Conservation (phyloP, 257 asterid species). For the Hygrophila difformis region DNA sequence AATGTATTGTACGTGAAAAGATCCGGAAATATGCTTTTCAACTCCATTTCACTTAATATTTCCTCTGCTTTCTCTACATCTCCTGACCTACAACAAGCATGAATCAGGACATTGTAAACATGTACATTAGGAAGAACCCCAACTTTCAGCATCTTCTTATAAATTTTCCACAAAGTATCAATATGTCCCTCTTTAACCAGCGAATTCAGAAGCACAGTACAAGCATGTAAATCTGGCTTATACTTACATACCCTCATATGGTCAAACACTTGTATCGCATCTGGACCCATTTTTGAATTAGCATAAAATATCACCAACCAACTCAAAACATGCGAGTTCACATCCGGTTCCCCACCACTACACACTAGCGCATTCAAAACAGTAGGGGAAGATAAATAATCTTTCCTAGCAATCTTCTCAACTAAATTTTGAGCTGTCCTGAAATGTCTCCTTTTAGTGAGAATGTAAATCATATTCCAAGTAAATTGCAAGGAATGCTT, state of each 20-base stretch:
- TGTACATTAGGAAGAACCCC: constrained; percentile 70
- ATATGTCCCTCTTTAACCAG: constrained; percentile 67
- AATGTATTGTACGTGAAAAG: constrained; percentile 69
- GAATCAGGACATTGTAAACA: constrained; percentile 73
- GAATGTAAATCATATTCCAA: constrained; percentile 78
- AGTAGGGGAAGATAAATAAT: constrained; percentile 69
- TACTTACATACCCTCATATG: constrained; percentile 65
- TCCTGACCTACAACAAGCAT: constrained; percentile 71
- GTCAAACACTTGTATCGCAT: constrained; percentile 79
- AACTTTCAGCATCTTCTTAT: constrained; percentile 56
- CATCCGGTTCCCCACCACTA: constrained; percentile 33
- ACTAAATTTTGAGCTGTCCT: constrained; percentile 61
- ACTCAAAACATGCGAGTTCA: constrained; percentile 77
- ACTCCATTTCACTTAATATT: constrained; percentile 67
- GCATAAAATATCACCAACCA: constrained; percentile 87
- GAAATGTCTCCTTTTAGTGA: constrained; percentile 57
- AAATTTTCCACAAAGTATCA: constrained; percentile 59
- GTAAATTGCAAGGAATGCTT: constrained; percentile 63
- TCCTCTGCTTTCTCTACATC: constrained; percentile 66
- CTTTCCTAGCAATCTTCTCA: constrained; percentile 53
- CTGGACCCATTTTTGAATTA: constrained; percentile 49
- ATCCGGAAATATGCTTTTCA: constrained; percentile 51
- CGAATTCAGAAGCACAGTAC: constrained; percentile 69
- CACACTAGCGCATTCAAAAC: constrained; percentile 65
- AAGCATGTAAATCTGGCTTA: constrained; percentile 76